These are phyloP conservation scores for Biscutella laevigata DNA, from an alignment of 441 rosid species.

Conservation along the genomic window DNA sequence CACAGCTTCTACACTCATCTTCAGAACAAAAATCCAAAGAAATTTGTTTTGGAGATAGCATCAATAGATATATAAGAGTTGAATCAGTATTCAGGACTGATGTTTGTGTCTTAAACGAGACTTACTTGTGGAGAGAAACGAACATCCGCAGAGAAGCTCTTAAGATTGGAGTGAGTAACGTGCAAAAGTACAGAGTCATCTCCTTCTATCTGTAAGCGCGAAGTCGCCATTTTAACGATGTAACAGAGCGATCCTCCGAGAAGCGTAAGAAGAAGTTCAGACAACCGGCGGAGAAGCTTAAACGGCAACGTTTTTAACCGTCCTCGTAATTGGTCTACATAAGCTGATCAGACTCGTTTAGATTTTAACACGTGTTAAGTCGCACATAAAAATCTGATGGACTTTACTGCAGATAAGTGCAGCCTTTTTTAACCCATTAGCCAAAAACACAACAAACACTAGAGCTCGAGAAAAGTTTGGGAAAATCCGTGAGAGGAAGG, in stretches of 20 bases:
- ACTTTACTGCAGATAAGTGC: conserved; percentile 4
- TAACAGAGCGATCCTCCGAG: too few relatives aligned
- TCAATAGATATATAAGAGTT: not conserved
- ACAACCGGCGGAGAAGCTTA: too few relatives aligned
- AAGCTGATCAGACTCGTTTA: not conserved
- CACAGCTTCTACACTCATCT: conserved; percentile 67
- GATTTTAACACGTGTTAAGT: conserved; percentile 17
- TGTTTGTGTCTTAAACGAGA: not conserved
- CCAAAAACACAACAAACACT: not conserved
- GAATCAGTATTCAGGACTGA: not conserved
- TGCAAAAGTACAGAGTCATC: conserved; percentile 66
- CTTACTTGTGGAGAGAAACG: conserved; percentile 75
- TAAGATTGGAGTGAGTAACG: conserved; percentile 75
- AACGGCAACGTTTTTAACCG: not conserved
- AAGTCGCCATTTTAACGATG: conserved; percentile 61
- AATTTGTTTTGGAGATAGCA: not conserved
- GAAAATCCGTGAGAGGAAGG: conserved; percentile 1
- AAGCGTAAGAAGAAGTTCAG: too few relatives aligned
- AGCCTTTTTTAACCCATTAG: not conserved
- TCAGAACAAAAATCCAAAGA: not conserved
- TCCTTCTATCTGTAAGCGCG: conserved; percentile 43
- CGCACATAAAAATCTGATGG: not conserved
- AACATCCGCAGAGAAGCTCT: conserved; percentile 56
- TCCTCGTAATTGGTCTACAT: not conserved
- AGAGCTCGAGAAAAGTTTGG: too few relatives aligned